Base-by-base conservation (phyloP, 768 basidiomycete genomes). In the Hericium alpestre region DNA sequence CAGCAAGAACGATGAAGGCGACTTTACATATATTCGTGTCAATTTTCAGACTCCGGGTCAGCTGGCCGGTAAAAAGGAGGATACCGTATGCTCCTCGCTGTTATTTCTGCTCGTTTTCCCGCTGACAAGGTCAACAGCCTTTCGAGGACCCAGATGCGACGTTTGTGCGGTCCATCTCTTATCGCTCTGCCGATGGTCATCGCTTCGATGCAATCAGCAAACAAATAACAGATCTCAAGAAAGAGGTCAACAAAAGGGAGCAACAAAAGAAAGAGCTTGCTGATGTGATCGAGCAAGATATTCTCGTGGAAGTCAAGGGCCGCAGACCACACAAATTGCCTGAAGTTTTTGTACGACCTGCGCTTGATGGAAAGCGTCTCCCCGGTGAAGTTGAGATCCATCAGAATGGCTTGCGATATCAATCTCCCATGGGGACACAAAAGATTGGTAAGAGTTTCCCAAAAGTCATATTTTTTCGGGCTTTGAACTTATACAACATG, bases 21-120 rank as follows among this genome's bases (percentile, higher is more conserved):
- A 98, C 53, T 90, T 86, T 68, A 94, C 93, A 0, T 92, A 90
- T 65, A 79, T 99, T 55, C 83, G 96, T 2, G 93, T 99, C 70
- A 98, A 98, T 72, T 97, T 98, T 74, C 93, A 97, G 70, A 96
- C 95, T 0, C 96, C 96, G 11, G 96, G 96, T 51, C 93, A 97
- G 66, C 82, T 97, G 23, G 88, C 93, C 0, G 95, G 96, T 25
- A 97, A 95, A 76, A 98, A 99, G 73, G 96, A 99, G 68, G 96
- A 98, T 62, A 97, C 93, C 59, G 93, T 93, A 59, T 47, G 47
- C 57, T 38, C 9, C 27, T 15, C 48, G 11, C 43, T 20, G 18
- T 16, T 23, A 3, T 13, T 23, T 8, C 20, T 56, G 23, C 6
- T 57, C 4, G 13, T 12, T 37, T 46, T 52, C 15, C 58, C 56